phyloP scores from a whole-genome alignment of 495 filamentous ascomycete genomes.

The Aspergillus affinis region DNA sequence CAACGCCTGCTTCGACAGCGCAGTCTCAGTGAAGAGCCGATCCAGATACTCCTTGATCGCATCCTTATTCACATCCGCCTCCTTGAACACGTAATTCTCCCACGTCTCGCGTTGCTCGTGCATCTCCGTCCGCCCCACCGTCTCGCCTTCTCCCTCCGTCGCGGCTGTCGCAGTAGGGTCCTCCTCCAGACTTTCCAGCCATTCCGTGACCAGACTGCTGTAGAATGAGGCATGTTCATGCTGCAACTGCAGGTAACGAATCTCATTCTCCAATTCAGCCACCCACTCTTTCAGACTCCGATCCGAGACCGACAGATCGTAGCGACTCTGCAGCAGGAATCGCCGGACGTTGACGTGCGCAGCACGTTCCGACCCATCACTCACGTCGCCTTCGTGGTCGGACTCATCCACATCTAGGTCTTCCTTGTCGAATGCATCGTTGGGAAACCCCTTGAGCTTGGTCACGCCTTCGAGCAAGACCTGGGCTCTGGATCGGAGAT shows the following conservation, averaged over 20 bases:
- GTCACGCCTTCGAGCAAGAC: constrained; percentile 42
- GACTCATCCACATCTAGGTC: constrained; percentile 30
- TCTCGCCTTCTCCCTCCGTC: constrained; percentile 28
- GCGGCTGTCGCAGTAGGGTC: constrained; percentile 7
- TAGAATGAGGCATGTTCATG: constrained; percentile 63
- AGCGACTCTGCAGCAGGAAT: constrained; percentile 56
- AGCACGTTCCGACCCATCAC: constrained; percentile 22
- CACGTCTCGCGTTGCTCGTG: constrained; percentile 51
- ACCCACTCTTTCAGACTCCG: constrained; percentile 48
- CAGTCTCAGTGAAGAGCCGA: constrained; percentile 47
- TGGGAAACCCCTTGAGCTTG: constrained; percentile 35
- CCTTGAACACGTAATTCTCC: constrained; percentile 59
- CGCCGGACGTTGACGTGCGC: constrained; percentile 42
- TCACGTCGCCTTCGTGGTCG: constrained; percentile 9
- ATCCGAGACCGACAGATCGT: constrained; percentile 56
- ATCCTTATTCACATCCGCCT: constrained; percentile 41
- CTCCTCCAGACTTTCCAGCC: constrained; percentile 45
- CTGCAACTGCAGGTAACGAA: constrained; percentile 52
- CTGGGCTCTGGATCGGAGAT: constrained; percentile 31
- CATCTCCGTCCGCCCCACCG: constrained; percentile 47
- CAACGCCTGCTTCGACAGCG: constrained; percentile 41
- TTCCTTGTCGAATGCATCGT: constrained; percentile 38
- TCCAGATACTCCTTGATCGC: constrained; percentile 52
- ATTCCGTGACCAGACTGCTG: constrained; percentile 62
- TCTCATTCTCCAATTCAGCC: constrained; percentile 45